Evolutionary conservation across 495 filamentous ascomycete species (phyloP).

Genomic region (Acidomyces sp.): DNA sequence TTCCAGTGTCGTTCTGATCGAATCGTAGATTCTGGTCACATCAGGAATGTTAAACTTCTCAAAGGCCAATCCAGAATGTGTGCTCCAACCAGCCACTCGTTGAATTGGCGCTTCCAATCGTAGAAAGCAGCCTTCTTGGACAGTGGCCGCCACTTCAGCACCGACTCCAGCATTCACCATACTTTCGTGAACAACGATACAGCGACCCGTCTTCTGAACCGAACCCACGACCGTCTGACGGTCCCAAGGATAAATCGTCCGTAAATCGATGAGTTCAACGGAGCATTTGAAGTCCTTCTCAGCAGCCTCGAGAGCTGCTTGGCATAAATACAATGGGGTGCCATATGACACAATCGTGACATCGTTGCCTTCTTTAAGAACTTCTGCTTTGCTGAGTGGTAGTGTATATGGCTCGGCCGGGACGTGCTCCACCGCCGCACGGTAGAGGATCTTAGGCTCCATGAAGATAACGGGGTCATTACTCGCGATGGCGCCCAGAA

Average conservation of each 20-base stretch:
- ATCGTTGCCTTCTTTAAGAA: conserved; percentile 71
- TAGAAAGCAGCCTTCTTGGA: conserved; percentile 81
- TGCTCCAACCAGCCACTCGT: conserved; percentile 83
- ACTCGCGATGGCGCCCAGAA: conserved; percentile 63
- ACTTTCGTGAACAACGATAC: conserved; percentile 87
- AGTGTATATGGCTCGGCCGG: conserved; percentile 70
- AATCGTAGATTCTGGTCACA: conserved; percentile 37
- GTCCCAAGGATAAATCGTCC: conserved; percentile 94
- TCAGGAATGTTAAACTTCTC: conserved; percentile 74
- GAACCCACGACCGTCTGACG: conserved; percentile 68
- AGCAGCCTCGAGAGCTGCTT: conserved; percentile 61
- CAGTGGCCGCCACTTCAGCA: conserved; percentile 82
- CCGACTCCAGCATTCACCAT: conserved; percentile 93
- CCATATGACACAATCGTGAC: conserved; percentile 86
- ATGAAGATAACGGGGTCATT: conserved; percentile 91
- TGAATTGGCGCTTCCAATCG: conserved; percentile 84
- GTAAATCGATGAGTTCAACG: conserved; percentile 80
- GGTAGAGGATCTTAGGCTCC: conserved; percentile 93
- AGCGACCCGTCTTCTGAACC: conserved; percentile 79
- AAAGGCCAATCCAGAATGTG: conserved; percentile 67
- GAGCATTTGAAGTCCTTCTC: conserved; percentile 70
- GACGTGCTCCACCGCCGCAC: conserved; percentile 90
- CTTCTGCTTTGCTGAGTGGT: conserved; percentile 77
- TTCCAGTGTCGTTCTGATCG: conserved; percentile 45
- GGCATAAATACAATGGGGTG: conserved; percentile 80